A percentile compares a stretch with the other conserved stretches of the same genome.
phyloP scores from a whole-genome alignment of 2,329 filamentous ascomycete species.

The Trichoderma sp. region DNA sequence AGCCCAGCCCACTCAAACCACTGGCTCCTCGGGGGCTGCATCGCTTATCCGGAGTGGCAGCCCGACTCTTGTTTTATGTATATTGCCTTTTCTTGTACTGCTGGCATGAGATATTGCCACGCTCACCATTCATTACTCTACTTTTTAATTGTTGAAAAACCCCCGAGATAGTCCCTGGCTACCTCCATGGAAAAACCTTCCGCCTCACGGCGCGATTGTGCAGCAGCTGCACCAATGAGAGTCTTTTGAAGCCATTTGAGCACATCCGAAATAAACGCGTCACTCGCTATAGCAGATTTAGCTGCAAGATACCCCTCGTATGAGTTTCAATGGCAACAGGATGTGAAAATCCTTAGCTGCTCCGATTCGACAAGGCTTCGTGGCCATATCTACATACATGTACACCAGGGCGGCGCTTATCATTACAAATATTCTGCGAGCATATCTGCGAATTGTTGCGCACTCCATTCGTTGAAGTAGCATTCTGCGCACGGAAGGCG shows the following conservation, averaged over 20 bases:
- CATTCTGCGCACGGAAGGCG: background rate
- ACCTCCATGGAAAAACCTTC: background rate
- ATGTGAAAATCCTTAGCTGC: background rate
- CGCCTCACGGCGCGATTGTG: background rate
- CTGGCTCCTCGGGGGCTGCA: background rate
- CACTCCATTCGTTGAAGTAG: background rate
- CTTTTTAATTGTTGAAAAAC: background rate
- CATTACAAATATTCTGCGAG: background rate
- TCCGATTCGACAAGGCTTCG: background rate
- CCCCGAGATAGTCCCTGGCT: background rate
- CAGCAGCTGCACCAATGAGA: background rate
- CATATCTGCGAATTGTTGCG: background rate
- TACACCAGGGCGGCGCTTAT: background rate
- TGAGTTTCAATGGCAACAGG: background rate
- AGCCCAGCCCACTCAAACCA: slow-evolving; percentile 3
- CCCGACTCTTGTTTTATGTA: background rate
- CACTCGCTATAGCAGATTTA: background rate
- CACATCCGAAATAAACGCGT: background rate
- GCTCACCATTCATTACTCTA: background rate
- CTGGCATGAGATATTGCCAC: slow-evolving; percentile 8
- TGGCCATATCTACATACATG: background rate
- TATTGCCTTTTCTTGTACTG: slow-evolving; percentile 16
- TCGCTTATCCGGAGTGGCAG: background rate
- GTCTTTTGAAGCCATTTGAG: slow-evolving; percentile 5
- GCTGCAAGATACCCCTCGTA: background rate